phyloP scores from a whole-genome alignment of 1,139 yeast species.

The Hyphopichia buzzinii region DNA sequence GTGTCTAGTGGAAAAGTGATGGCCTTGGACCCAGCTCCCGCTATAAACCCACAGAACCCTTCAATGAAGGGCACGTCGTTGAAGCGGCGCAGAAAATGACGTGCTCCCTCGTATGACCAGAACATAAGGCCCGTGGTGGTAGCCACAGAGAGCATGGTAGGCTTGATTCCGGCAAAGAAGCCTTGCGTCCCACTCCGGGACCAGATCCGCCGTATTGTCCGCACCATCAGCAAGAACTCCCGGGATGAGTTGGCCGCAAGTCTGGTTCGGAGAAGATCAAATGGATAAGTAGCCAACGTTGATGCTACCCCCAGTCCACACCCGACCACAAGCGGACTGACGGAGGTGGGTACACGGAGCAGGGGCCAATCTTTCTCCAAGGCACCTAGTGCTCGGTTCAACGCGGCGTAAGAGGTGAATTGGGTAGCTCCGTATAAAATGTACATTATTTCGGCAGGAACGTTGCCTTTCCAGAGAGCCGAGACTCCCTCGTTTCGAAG shows the following conservation, averaged over 20 bases:
- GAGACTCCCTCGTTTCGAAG: conserved; percentile 36
- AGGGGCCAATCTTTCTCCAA: conserved; percentile 19
- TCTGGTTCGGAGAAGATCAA: conserved; percentile 81
- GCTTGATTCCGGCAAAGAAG: conserved; percentile 59
- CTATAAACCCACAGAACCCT: conserved; percentile 68
- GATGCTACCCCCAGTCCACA: conserved; percentile 74
- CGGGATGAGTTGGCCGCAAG: conserved; percentile 58
- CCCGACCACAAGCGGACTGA: conserved; percentile 65
- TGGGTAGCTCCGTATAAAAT: conserved; percentile 82
- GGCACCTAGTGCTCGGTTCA: conserved; percentile 42
- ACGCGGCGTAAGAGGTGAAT: conserved; percentile 65
- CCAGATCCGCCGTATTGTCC: conserved; percentile 43
- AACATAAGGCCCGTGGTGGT: conserved; percentile 69
- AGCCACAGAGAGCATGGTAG: conserved; percentile 64
- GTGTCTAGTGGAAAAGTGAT: conserved; percentile 85
- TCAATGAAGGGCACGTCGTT: conserved; percentile 48
- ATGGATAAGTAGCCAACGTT: conserved; percentile 77
- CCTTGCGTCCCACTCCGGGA: conserved; percentile 53
- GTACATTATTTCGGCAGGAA: conserved; percentile 87
- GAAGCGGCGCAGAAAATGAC: conserved; percentile 26
- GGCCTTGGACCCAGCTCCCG: conserved; percentile 75
- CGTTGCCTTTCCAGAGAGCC: conserved; percentile 91
- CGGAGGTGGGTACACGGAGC: conserved; percentile 30
- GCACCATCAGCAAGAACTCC: conserved; percentile 45
- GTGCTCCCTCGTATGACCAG: conserved; percentile 56